Base-by-base conservation (phyloP, 2,329 filamentous ascomycete genomes). In the Colletotrichum horii region DNA sequence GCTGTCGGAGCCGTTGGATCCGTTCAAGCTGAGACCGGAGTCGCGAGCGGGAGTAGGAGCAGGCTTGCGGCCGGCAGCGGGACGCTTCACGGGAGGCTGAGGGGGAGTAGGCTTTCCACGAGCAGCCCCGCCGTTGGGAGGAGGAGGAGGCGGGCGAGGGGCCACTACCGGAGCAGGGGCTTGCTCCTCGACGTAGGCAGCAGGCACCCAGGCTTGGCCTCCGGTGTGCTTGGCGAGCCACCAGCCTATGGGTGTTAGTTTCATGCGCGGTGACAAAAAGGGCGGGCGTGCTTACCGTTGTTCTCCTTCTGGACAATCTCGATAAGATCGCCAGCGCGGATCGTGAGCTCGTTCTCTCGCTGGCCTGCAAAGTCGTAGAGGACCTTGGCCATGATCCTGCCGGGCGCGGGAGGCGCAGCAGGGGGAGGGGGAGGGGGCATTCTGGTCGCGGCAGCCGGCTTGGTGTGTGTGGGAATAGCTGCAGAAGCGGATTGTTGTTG, bases 291-390 rank as follows among this genome's bases (percentile, higher is more conserved):
- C 93, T 84, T 91, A 98, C 96, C 97, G 83, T 98, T 98, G 83
- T 91, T 93, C 85, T 98, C 96, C 85, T 98, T 98, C 82, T 97
- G 94, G n/a, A 97, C 91, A 81, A 99, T 93, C 83, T 97, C 92
- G 69, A 99, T 91, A 65, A 98, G 85, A 77, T 98, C 94, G 66
- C 94, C 96, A 66, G 94, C 93, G 74, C 84, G 90, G 78, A 99
- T 91, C 19, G 94, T 93, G 67, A 99, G 89, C 85, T 98, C 96
- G 79, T 97, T 98, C 74, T 93, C 91, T 77, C 91, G 95, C 79
- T 96, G 94, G 19, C 96, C 96, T 70, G 89, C 90, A 83, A 98
- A 99, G 80, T 98, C 96, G 84, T 98, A 99, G 62, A 98, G 85
- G 6, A 96, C 97, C 87, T 96, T 97, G 81, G 94, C 97, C 79